These are phyloP conservation scores for Rhinocladiella similis DNA, from an alignment of 2,329 filamentous ascomycete genomes.

Conservation along the genomic window DNA sequence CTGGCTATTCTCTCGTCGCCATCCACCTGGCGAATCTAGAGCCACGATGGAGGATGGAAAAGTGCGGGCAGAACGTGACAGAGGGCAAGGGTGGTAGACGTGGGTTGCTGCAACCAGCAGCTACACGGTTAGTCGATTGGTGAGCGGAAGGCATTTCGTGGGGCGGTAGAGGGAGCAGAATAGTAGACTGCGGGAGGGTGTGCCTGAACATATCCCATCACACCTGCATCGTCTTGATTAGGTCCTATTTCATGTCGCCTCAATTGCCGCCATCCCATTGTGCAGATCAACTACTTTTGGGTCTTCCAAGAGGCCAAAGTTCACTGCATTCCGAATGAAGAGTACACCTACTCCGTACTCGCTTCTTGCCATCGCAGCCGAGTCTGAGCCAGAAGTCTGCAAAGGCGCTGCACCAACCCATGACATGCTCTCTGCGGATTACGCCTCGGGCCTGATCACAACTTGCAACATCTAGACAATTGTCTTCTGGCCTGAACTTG, in stretches of 20 bases:
- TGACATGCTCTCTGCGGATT: too few relatives aligned
- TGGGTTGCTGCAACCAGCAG: constrained; percentile 6
- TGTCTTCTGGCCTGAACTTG: constrained; percentile 10
- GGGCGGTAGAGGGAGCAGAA: constrained; percentile 5
- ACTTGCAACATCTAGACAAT: constrained; percentile 1
- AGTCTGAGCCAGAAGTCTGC: too few relatives aligned
- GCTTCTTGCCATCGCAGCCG: too few relatives aligned
- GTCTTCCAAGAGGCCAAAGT: too few relatives aligned
- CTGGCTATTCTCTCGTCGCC: constrained; percentile 12
- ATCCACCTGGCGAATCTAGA: not conserved
- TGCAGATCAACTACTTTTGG: too few relatives aligned
- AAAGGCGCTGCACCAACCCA: too few relatives aligned
- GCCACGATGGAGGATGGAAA: not conserved
- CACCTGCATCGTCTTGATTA: not conserved
- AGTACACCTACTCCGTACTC: too few relatives aligned
- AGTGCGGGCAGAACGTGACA: constrained; percentile 5
- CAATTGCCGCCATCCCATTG: not conserved
- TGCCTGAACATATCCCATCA: not conserved
- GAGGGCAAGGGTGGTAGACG: not conserved
- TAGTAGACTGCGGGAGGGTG: not conserved
- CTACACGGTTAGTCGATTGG: too few relatives aligned
- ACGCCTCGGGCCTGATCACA: not conserved
- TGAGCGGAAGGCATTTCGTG: constrained; percentile 4
- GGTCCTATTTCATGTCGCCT: not conserved
- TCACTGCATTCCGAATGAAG: not conserved